These are phyloP conservation scores for Hypoxylon fuscum DNA, from an alignment of 495 filamentous ascomycete species.

Conservation along the genomic window DNA sequence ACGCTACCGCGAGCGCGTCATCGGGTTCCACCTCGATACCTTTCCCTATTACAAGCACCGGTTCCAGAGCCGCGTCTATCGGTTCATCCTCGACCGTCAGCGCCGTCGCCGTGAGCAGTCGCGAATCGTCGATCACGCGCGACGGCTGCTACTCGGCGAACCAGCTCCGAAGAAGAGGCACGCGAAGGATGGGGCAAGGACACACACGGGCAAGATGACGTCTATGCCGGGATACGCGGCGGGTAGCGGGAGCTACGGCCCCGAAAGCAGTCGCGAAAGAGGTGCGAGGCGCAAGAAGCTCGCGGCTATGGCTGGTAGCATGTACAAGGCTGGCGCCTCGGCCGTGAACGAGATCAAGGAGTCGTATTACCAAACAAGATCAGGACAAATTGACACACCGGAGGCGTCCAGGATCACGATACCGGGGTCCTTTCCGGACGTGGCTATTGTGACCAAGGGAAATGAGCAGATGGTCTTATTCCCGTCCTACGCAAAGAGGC, in stretches of 20 bases:
- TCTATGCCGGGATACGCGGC: conserved; percentile 38
- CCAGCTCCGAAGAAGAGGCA: conserved; percentile 14
- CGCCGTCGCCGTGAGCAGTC: conserved; percentile 58
- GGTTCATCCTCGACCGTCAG: conserved; percentile 72
- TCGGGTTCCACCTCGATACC: conserved; percentile 75
- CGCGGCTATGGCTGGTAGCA: conserved; percentile 61
- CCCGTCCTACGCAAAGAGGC: conserved; percentile 83
- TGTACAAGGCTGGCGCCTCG: conserved; percentile 75
- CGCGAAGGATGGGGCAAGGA: conserved; percentile 33
- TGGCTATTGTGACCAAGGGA: conserved; percentile 77
- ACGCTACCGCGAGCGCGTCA: conserved; percentile 68
- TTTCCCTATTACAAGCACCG: conserved; percentile 73
- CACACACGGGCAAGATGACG: conserved; percentile 34
- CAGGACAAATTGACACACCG: conserved; percentile 57
- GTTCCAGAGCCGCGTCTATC: conserved; percentile 78
- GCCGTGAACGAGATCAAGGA: conserved; percentile 93
- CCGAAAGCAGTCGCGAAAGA: conserved; percentile 58
- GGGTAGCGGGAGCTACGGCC: conserved; percentile 39
- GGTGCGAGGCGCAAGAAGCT: conserved; percentile 81
- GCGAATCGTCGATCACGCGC: conserved; percentile 61
- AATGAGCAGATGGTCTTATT: conserved; percentile 95
- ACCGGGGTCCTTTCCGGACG: conserved; percentile 83
- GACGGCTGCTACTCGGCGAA: conserved; percentile 50
- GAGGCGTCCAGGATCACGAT: conserved; percentile 65
- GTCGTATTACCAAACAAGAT: conserved; percentile 80